phyloP scores from a whole-genome alignment of 1,139 yeast species.

The Blastobotrys illinoisensis region DNA sequence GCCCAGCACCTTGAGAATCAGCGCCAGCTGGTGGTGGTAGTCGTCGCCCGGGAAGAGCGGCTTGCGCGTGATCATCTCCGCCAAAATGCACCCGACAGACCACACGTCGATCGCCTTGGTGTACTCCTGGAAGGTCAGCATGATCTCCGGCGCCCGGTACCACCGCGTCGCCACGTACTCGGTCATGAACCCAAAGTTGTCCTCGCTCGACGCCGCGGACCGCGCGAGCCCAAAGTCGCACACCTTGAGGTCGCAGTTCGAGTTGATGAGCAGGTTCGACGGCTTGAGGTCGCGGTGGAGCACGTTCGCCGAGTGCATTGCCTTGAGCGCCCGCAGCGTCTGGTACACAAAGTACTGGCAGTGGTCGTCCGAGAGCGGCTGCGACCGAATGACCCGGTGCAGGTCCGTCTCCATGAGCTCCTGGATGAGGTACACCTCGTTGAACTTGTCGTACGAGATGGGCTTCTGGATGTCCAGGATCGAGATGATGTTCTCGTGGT shows the following conservation, averaged over 20 bases:
- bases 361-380: constrained; percentile 81
- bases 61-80: constrained; percentile 81
- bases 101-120: constrained; percentile 94
- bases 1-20: constrained; percentile 85
- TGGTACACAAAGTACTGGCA: constrained; percentile 91
- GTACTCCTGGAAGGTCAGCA: constrained; percentile 89
- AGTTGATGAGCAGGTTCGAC: constrained; percentile 74
- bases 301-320: constrained; percentile 86
- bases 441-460: constrained; percentile 61
- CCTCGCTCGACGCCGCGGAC: constrained; percentile 47
- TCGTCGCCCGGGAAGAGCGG: constrained; percentile 95
- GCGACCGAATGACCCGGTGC: constrained; percentile 85
- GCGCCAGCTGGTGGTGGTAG: constrained; percentile 81
- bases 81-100: constrained; percentile 95
- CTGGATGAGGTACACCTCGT: constrained; percentile 87
- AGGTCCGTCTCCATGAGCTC: constrained; percentile 96
- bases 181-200: constrained; percentile 74
- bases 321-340: constrained; percentile 81
- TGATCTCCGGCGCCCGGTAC: constrained; percentile 97
- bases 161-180: constrained; percentile 97
- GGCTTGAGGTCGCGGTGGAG: constrained; percentile 93
- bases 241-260: constrained; percentile 88
- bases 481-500: constrained; percentile 87
- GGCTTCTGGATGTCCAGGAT: constrained; percentile 91
- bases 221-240: constrained; percentile 96